A percentile compares a stretch with the other conserved stretches of the same genome.
These are phyloP conservation scores for Liriodendron chinense DNA, from an alignment of 164 flowering plant genomes.

Conservation along the genomic window DNA sequence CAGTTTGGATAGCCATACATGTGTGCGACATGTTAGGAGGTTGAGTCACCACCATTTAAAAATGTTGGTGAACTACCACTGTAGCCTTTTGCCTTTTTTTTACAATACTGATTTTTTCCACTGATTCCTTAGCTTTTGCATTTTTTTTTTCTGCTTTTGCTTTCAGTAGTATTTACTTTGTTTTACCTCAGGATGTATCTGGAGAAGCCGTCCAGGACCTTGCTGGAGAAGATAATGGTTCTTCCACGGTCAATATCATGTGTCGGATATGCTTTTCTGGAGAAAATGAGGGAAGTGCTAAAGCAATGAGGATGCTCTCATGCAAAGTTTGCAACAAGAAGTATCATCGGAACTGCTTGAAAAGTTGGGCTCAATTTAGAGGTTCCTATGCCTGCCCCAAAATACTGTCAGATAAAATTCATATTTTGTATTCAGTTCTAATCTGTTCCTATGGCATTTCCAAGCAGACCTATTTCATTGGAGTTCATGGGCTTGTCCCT, in stretches of 20 bases:
- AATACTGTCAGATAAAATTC: no score
- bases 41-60: no score
- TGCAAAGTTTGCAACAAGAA: slow-evolving; percentile 89
- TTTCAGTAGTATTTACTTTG: no score
- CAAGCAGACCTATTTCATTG: slow-evolving; percentile 89
- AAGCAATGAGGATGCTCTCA: slow-evolving; percentile 82
- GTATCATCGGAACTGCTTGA: slow-evolving; percentile 87
- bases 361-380: slow-evolving; percentile 81
- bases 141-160: no score
- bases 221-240: slow-evolving; percentile 33
- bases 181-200: slow-evolving; percentile 21
- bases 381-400: slow-evolving; percentile 33
- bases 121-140: no score
- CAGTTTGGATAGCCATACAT: no score
- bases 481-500: slow-evolving; percentile 97
- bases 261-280: slow-evolving; percentile 85
- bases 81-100: no score
- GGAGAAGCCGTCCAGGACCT: slow-evolving; percentile 18
- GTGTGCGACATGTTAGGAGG: no score
- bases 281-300: slow-evolving; percentile 85
- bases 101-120: no score
- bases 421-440: no score
- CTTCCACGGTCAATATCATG: slow-evolving; percentile 58
- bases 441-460: slow-evolving; percentile 1
- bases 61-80: no score